A percentile compares a stretch with the other conserved stretches of the same genome.
Evolutionary conservation across 2,329 filamentous ascomycete genomes (phyloP).

Genomic region (Aspergillus thermomutatus): DNA sequence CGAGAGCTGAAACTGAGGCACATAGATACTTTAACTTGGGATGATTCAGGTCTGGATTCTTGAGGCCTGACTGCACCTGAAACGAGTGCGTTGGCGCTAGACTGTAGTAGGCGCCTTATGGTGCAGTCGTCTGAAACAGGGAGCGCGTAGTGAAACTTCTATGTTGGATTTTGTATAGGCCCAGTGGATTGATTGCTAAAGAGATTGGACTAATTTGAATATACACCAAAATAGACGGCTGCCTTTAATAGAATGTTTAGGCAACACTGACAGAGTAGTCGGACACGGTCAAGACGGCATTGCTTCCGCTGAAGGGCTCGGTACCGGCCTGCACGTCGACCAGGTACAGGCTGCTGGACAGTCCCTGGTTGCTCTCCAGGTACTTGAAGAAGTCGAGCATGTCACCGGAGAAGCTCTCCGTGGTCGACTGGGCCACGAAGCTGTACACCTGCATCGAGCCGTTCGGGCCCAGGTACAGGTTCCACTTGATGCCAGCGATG

Average conservation of each 20-base stretch:
- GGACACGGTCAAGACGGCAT: conserved; percentile 25
- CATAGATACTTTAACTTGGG: neutral
- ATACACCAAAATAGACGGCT: neutral
- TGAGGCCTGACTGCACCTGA: neutral
- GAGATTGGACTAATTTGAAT: neutral
- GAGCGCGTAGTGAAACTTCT: neutral
- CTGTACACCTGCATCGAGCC: conserved; percentile 57
- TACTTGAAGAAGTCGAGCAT: conserved; percentile 57
- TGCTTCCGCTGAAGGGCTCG: conserved; percentile 33
- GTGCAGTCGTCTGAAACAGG: neutral
- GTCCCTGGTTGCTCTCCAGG: conserved; percentile 41
- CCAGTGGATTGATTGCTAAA: neutral
- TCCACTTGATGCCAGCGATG: conserved; percentile 54
- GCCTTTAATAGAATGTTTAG: conserved; percentile 12
- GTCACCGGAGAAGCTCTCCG: conserved; percentile 56
- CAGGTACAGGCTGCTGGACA: conserved; percentile 49
- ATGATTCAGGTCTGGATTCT: neutral
- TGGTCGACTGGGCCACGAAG: conserved; percentile 51
- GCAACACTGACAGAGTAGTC: conserved; percentile 28
- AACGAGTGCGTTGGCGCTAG: neutral
- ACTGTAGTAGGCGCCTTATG: neutral
- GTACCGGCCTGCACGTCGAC: conserved; percentile 45
- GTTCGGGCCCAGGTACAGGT: conserved; percentile 61
- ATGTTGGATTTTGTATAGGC: neutral
- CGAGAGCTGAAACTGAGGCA: neutral